Conservation (phyloP, 106 monocot genomes). For the Dioscorea dumetorum region DNA sequence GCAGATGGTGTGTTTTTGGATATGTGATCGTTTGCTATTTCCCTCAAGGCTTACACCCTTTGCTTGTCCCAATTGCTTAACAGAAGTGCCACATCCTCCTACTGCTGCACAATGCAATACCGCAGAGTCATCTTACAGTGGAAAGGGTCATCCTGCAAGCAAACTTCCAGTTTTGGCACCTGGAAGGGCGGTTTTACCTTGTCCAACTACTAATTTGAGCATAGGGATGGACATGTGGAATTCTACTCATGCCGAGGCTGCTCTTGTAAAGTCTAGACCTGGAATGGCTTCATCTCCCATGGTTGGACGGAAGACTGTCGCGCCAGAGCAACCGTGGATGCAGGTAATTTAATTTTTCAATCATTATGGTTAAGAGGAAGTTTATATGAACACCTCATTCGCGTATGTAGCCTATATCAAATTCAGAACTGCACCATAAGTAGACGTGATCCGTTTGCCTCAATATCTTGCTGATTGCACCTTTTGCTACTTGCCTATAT, state of each 20-base stretch:
- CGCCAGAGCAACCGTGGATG: slow-evolving; percentile 8
- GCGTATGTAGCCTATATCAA: too few relatives aligned
- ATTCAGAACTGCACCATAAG: too few relatives aligned
- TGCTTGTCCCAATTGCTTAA: too few relatives aligned
- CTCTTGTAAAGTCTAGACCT: slow-evolving; percentile 12
- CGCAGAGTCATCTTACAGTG: slow-evolving; percentile 27
- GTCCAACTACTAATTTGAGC: slow-evolving; percentile 43
- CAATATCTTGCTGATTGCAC: too few relatives aligned
- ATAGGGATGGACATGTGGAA: slow-evolving; percentile 49
- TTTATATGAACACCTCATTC: too few relatives aligned
- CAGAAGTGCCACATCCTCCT: too few relatives aligned
- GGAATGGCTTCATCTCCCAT: slow-evolving; percentile 1
- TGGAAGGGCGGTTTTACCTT: slow-evolving; percentile 35
- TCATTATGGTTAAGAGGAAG: too few relatives aligned
- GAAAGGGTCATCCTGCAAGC: slow-evolving; percentile 22
- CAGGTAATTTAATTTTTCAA: neutral
- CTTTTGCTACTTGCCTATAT: neutral
- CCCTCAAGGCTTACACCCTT: too few relatives aligned
- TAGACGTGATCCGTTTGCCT: too few relatives aligned
- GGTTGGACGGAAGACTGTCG: slow-evolving; percentile 14
- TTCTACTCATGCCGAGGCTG: slow-evolving; percentile 23
- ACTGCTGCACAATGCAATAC: neutral
- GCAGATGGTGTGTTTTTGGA: too few relatives aligned
- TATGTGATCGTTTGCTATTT: too few relatives aligned
- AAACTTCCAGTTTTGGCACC: slow-evolving; percentile 71